phyloP scores from a whole-genome alignment of 345 rosid species.

The Trapa bicornis region DNA sequence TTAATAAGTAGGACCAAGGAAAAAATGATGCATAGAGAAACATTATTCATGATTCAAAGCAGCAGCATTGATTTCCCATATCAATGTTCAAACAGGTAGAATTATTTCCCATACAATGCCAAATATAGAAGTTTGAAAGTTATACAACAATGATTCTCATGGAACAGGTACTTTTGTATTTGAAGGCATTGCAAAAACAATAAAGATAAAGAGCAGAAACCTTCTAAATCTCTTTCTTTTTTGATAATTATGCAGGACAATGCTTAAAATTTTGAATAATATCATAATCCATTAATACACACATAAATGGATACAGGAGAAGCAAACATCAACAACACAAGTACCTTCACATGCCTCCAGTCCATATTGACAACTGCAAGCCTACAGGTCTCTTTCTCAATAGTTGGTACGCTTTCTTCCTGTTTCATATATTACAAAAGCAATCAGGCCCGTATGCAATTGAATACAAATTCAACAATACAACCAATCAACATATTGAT shows the following conservation, averaged over 20 bases:
- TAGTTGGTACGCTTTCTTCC: slow-evolving; percentile 52
- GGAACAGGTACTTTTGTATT: neutral
- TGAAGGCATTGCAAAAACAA: neutral
- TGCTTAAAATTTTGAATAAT: too few relatives aligned
- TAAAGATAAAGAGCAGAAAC: neutral
- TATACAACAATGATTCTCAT: neutral
- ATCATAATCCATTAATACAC: neutral
- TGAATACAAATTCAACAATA: neutral
- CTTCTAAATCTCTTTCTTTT: neutral
- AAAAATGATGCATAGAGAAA: neutral
- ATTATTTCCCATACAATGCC: too few relatives aligned
- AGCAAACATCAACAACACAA: neutral
- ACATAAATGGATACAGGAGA: neutral
- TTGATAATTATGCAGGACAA: too few relatives aligned
- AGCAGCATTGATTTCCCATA: neutral
- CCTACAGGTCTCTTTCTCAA: slow-evolving; percentile 65
- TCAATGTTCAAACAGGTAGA: too few relatives aligned
- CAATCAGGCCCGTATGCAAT: neutral
- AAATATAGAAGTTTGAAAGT: neutral
- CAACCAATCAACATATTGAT: neutral
- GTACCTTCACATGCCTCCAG: slow-evolving; percentile 84
- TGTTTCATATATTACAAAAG: slow-evolving; percentile 15
- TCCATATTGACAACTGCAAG: slow-evolving; percentile 81
- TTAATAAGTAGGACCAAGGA: neutral
- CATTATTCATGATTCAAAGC: neutral